phyloP scores from a whole-genome alignment of 805 yeast genomes.

The Nakazawaea molendinolei region DNA sequence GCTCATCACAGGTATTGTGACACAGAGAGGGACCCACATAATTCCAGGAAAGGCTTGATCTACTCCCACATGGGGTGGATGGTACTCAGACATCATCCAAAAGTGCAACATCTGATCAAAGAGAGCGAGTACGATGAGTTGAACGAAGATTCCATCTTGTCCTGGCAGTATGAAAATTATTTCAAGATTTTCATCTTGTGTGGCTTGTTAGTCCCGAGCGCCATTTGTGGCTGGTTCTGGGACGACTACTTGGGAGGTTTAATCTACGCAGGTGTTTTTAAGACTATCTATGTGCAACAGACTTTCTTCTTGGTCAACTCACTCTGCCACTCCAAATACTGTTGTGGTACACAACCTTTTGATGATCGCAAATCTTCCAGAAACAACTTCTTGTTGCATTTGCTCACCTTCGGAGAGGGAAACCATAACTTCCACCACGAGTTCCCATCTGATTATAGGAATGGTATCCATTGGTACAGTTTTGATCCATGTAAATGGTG shows the following conservation, averaged over 20 bases:
- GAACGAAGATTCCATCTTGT: constrained; percentile 46
- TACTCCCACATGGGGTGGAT: constrained; percentile 91
- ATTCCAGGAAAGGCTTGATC: constrained; percentile 69
- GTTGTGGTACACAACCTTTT: constrained; percentile 65
- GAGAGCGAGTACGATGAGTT: constrained; percentile 55
- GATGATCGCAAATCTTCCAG: constrained; percentile 69
- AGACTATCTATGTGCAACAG: constrained; percentile 72
- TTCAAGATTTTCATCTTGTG: constrained; percentile 36
- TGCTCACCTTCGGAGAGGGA: constrained; percentile 83
- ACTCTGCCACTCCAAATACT: constrained; percentile 52
- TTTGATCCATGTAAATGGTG: constrained; percentile 87
- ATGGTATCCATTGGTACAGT: constrained; percentile 62
- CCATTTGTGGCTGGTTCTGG: constrained; percentile 62
- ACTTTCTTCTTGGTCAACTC: constrained; percentile 74
- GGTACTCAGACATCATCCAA: constrained; percentile 58
- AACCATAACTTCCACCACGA: constrained; percentile 93
- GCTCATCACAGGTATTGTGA: constrained; percentile 89
- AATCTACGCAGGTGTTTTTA: constrained; percentile 69
- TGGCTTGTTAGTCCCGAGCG: constrained; percentile 56
- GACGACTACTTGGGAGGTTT: constrained; percentile 73
- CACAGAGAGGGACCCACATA: constrained; percentile 84
- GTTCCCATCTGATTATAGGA: constrained; percentile 86
- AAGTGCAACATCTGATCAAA: constrained; percentile 32
- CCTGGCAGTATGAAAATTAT: constrained; percentile 72
- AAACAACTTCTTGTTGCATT: constrained; percentile 56